Evolutionary conservation across 805 yeast genomes (phyloP).

Genomic region (Wickerhamiella spandovensis): DNA sequence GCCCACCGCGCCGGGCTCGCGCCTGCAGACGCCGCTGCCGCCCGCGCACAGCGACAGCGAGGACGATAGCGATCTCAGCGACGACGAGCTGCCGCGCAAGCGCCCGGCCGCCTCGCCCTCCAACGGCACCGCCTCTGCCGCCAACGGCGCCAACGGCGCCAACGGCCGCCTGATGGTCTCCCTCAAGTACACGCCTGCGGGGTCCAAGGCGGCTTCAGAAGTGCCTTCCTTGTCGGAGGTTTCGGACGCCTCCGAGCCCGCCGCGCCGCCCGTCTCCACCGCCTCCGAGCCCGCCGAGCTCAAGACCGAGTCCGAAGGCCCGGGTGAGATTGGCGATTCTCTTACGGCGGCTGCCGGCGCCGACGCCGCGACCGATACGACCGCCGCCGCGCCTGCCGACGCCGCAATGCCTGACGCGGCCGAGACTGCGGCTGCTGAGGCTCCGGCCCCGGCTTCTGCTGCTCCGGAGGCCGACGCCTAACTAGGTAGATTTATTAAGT

Average conservation of each 20-base stretch:
- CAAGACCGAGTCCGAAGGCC: background rate
- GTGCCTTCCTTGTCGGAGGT: background rate
- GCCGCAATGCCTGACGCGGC: no score
- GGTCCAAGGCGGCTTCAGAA: background rate
- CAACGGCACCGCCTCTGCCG: background rate
- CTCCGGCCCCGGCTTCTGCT: no score
- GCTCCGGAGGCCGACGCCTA: no score
- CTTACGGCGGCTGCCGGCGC: background rate
- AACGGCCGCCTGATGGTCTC: background rate
- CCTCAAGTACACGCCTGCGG: background rate
- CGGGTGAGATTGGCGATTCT: background rate
- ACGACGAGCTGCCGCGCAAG: background rate
- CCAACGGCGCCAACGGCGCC: background rate
- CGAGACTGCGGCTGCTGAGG: no score
- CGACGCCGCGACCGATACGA: no score
- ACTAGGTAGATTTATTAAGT: no score
- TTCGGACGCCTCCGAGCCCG: background rate
- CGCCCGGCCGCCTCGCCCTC: no score
- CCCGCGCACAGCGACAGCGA: background rate
- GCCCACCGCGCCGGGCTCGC: slow-evolving; percentile 2
- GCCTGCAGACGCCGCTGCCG: background rate
- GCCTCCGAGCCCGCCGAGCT: background rate
- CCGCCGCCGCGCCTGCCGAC: no score
- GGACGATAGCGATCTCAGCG: background rate
- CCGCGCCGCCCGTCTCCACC: background rate